Percentiles rank a stretch among this genome's conserved stretches.
Conservation (phyloP, 2,329 filamentous ascomycete species). For the Trichoderma hamatum region DNA sequence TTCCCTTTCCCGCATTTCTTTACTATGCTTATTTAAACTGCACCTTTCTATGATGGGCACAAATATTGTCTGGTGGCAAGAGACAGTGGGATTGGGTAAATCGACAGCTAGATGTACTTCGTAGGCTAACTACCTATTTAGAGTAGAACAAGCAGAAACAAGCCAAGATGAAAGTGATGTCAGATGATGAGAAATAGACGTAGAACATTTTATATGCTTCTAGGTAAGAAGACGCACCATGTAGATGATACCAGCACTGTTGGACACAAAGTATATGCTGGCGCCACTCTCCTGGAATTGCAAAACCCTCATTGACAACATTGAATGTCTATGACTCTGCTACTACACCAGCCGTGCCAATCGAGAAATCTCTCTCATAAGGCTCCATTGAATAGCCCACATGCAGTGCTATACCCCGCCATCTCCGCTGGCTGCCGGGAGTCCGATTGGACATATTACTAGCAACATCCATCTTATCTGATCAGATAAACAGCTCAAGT, state of each 20-base stretch:
- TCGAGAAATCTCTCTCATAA: background rate
- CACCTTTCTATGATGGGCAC: background rate
- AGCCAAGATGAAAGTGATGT: background rate
- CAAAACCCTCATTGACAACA: background rate
- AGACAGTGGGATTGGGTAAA: no score
- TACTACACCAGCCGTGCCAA: background rate
- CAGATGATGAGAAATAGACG: background rate
- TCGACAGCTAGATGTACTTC: no score
- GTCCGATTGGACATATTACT: background rate
- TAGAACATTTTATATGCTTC: background rate
- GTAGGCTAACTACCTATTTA: background rate
- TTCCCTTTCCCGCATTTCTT: no score
- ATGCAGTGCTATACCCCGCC: background rate
- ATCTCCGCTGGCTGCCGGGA: conserved; percentile 16
- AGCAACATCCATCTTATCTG: conserved; percentile 16
- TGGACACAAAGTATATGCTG: background rate
- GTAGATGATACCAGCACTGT: background rate
- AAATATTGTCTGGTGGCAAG: background rate
- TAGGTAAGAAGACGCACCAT: background rate
- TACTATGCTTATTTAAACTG: no score
- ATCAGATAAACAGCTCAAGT: conserved; percentile 8
- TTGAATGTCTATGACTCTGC: background rate
- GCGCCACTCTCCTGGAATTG: background rate
- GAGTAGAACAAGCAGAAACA: background rate
- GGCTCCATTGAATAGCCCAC: background rate